A percentile compares a stretch with the other conserved stretches of the same genome.
These are phyloP conservation scores for Suillus lakei DNA, from an alignment of 768 basidiomycete genomes.

Conservation along the genomic window DNA sequence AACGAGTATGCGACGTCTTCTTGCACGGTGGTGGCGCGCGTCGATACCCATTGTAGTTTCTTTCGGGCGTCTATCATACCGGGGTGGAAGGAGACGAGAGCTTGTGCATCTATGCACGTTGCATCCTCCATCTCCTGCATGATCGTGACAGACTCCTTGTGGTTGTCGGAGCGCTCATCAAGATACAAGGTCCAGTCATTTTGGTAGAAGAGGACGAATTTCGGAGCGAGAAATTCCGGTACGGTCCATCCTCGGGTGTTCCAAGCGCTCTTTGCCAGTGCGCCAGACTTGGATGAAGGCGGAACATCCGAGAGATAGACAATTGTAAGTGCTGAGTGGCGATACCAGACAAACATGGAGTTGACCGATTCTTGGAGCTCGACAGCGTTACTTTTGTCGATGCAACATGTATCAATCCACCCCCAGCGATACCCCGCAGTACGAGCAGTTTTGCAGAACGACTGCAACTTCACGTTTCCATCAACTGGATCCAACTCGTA, in stretches of 20 bases:
- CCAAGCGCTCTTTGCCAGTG: background rate
- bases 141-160: background rate
- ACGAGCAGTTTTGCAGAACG: background rate
- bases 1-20: conserved; percentile 5
- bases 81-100: background rate
- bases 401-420: background rate
- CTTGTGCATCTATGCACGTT: background rate
- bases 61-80: background rate
- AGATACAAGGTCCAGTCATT: background rate
- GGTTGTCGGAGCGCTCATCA: background rate
- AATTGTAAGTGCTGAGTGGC: background rate
- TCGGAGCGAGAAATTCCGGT: background rate
- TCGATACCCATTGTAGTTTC: background rate
- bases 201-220: background rate
- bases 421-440: background rate
- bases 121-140: background rate
- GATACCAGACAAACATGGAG: conserved; percentile 1
- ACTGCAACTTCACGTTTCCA: background rate
- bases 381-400: background rate
- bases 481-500: background rate
- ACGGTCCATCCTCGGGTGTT: background rate
- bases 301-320: background rate
- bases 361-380: background rate
- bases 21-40: background rate
- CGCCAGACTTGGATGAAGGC: background rate